Evolutionary conservation across 306 rosid species (phyloP), one percentile per base, ranked within the genome.

Genomic region (Trifolium pratense): DNA sequence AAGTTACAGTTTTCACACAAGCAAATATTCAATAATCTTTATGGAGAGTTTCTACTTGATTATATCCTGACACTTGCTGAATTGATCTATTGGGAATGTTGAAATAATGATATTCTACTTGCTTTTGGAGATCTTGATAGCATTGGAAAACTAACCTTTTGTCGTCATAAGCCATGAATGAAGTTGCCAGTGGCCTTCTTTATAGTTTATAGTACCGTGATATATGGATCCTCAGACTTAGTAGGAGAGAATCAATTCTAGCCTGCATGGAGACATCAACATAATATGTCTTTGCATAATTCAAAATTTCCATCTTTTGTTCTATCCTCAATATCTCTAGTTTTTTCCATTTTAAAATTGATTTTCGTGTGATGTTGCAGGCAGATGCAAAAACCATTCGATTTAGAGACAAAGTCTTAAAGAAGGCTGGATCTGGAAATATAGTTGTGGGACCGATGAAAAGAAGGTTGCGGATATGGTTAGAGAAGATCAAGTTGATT

Each of bases 381-480:
- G 99, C 91, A 61, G 99, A 94, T 84, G 89, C 95, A 75, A 91
- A 91, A 85, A 94, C 99, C 68, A 87, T 86, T 66, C 83, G 88
- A 79, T 94, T 94, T 87, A 80, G 91, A 83, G 98, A 91, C 21
- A 94, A 71, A 78, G 99, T 94, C 43, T 59, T 88, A 71, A 87
- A 83, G 71, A 87, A 87, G 81, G 99, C 17, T 97, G 99, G 57
- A 76, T 87, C 34, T 94, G 99, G 99, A 91, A 87, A 84, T 96
- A 94, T 52, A 87, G 89, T 37, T 94, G 91, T 42, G 99, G 97
- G 70, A 71, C 87, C 80, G 99, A 94, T 73, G 99, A 94, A 85
- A 91, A 89, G 84, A 94, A 85, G 83, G 97, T 94, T 31, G 96
- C 97, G 11, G 81, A 81, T 77, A 81, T 91, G 79, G 89, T 91